Base-by-base conservation (phyloP, 2,329 filamentous ascomycete species). In the Knoxdaviesia proteae region DNA sequence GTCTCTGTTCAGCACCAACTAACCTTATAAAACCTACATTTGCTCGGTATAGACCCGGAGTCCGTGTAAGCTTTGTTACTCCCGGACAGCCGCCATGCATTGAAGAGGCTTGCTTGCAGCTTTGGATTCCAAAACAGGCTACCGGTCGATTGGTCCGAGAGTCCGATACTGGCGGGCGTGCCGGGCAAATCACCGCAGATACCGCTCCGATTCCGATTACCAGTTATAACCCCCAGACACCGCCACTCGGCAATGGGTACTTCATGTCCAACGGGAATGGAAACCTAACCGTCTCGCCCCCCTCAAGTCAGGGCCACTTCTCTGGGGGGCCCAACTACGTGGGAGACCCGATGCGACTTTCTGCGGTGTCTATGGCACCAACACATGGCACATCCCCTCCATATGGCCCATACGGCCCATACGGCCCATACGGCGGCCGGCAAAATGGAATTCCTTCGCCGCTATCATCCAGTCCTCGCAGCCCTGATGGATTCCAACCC, bases 91-190 rank as follows among this genome's bases (percentile, higher is more conserved):
- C 38, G 7, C 41, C 51, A 1, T 38, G 56, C 1, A 45, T 52
- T 9, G 54, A 58, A 42, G 45, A 47, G 5, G 56, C 56, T 10
- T 52, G 50, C 6, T 42, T 58, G 7, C 56, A 58, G 11, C 50
- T 58, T 33, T 58, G 56, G 56, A 47, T 58, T 36, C 52, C 55
- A 3, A 56, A 54, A 35, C 44, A 47, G 34, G 44, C 52, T 0
- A 49, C 49, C 3, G 54, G 53, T 0, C 50, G 51, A 1, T 49
- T 58, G 0, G 50, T 58, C 11, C 56, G 42, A 5, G 47, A 42
- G 35, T 45, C 43, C 20, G 46, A 45, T 31, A 40, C 46, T 20
- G 2, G 11, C 11, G 5, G 40, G 43, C 8, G 41, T 38, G 36
- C 36, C 45, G 6, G 39, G 34, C 34, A 20, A 36, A 9, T 3